Evolutionary conservation across 202 grass and related monocot species (phyloP), one percentile per base, ranked within the genome.

Genomic region (Brachypodium distachyon): DNA sequence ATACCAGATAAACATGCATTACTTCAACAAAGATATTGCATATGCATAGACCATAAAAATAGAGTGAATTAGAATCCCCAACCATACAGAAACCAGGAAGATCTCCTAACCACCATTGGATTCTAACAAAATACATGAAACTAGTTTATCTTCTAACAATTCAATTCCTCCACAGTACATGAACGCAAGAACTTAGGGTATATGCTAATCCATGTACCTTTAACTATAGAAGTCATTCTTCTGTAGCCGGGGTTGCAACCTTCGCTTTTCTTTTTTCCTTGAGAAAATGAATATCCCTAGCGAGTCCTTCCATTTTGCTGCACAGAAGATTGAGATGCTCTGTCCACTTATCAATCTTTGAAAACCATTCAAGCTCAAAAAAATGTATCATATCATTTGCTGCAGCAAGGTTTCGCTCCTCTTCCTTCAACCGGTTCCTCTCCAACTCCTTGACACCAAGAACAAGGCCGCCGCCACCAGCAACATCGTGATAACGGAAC

Each of bases 391-490:
- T 83, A 40, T 79, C 80, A 61, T 69, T 55, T 21, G 31, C 79
- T 56, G 50, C 2, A 48, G 67, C 51, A 51, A 75, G 56, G 67
- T 90, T 78, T 58, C 81, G 77, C 70, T 82, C 77, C 73, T 90
- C 49, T 74, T 86, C 87, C 77, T 92, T 84, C 47, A 70, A 55
- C 39, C 39, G 81, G 40, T 71, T 84, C 80, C 53, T 89, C 80
- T 99, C 96, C 74, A 99, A 80, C 78, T 99, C 96, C 83, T 75
- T 92, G 5, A 61, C 73, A 48, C 70, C 71, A 89, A 95, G 78
- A 73, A 99, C 91, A 77, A 99, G 82, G 57, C 96, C 96, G 52
- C 96, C 89, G 26, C 89, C 79, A 67, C 79, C 84, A 74, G 79
- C 65, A 62, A 94, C 89, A 83, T 90, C 89, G 9, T 37, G 80